phyloP scores from a whole-genome alignment of 768 basidiomycete species.

The Kwoniella mangroviensis region DNA sequence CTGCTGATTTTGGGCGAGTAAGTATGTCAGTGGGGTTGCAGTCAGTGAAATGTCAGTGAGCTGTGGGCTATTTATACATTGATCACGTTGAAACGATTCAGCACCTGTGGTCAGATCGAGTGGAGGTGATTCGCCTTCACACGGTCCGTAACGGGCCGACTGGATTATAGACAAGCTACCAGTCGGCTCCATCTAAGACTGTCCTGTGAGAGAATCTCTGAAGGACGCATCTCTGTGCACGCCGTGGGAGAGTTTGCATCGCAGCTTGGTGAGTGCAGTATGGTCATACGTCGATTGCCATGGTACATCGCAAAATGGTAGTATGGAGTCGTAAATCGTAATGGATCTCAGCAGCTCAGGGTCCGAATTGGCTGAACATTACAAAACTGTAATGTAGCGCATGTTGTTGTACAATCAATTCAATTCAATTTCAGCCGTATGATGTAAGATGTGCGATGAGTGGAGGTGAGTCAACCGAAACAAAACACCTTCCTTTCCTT shows the following conservation, averaged over 20 bases:
- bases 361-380: not conserved
- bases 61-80: not conserved
- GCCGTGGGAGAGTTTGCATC: too few relatives aligned
- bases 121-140: not conserved
- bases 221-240: too few relatives aligned
- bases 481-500: not conserved
- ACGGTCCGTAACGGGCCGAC: slow-evolving; percentile 23
- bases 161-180: not conserved
- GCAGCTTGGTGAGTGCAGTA: too few relatives aligned
- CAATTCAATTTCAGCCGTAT: too few relatives aligned
- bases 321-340: not conserved
- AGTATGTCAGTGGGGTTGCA: too few relatives aligned
- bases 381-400: not conserved
- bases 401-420: not conserved
- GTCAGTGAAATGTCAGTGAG: not conserved
- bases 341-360: not conserved
- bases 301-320: not conserved
- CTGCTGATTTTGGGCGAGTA: too few relatives aligned
- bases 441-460: not conserved
- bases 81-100: not conserved
- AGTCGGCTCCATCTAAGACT: not conserved
- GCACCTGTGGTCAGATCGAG: not conserved
- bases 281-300: too few relatives aligned
- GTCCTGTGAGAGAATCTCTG: too few relatives aligned
- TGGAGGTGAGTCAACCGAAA: slow-evolving; percentile 1